Evolutionary conservation across 169 alveolate genomes (phyloP), one percentile per base, ranked within the genome.

Genomic region (Plasmodium billcollinsi): DNA sequence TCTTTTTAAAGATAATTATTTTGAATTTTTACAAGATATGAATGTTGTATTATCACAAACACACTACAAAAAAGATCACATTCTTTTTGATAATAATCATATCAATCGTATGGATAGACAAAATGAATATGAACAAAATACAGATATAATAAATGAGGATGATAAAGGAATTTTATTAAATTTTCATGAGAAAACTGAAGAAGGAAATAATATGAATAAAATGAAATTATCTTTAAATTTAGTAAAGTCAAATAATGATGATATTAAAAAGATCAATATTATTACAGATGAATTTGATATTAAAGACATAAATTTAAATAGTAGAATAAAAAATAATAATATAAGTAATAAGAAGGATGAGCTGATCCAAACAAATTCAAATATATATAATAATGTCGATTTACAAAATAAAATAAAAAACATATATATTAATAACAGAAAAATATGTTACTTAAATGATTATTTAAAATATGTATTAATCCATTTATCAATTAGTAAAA

Each of bases 381-480:
- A 21, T 67, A 73, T 20, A 21, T 26, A 65, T 50, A 88, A 15
- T 21, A 18, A 78, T 52, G 9, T 88, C 45, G 88, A 47, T 47
- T 54, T 66, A 49, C 15, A 72, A 47, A 15, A 65, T 59, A 56
- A 88, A 74, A 88, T 72, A 62, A 88, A 72, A 88, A 72, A 74
- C 43, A 29, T 74, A 54, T 56, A 73, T 59, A 67, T 21, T 88
- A 66, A 66, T 11, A 49, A 71, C 54, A 71, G 39, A 50, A 54
- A 59, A 88, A 58, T 78, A 29, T 45, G 70, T 29, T 62, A 69
- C 7, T 43, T 88, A 33, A 88, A 88, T 29, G 26, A 43, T 72
- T 69, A 59, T 52, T 49, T 75, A 72, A 88, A 71, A 47, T 75
- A 88, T 88, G 74, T 78, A 11, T 58, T 74, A 54, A 88, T 62